Percentiles rank a stretch among this genome's conserved stretches.
Evolutionary conservation across 225 moss, liverwort and hornwort genomes (phyloP).

Genomic region (Neckera pumila): DNA sequence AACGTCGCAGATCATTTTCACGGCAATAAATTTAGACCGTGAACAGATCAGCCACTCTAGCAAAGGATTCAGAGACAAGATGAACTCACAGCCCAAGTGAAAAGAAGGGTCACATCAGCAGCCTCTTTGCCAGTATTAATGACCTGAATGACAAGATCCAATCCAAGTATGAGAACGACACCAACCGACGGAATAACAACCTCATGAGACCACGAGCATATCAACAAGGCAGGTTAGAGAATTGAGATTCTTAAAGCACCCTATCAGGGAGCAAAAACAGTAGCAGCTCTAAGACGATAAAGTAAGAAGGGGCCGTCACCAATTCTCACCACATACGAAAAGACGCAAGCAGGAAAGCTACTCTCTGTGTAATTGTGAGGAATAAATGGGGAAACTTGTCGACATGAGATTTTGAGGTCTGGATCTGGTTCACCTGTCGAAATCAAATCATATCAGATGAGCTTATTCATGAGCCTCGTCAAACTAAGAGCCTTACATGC

Average conservation of each 20-base stretch:
- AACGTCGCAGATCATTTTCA: not conserved
- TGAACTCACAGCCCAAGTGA: slow-evolving; percentile 92
- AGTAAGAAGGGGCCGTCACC: not conserved
- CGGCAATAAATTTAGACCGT: not conserved
- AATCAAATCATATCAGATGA: not conserved
- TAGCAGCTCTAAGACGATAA: not conserved
- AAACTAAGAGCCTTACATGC: not conserved
- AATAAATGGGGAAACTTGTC: slow-evolving; percentile 95
- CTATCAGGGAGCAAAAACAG: not conserved
- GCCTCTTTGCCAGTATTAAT: slow-evolving; percentile 85
- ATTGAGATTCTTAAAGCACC: not conserved
- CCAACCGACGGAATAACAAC: not conserved
- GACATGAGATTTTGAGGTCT: slow-evolving; percentile 91
- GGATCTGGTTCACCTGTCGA: slow-evolving; percentile 91
- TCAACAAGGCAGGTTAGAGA: not conserved
- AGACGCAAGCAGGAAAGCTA: slow-evolving; percentile 84
- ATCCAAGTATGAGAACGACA: not conserved
- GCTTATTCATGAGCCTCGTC: not conserved
- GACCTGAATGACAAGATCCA: slow-evolving; percentile 35
- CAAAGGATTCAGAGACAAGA: not conserved
- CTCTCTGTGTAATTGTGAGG: slow-evolving; percentile 91
- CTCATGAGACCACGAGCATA: not conserved
- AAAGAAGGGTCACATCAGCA: slow-evolving; percentile 77
- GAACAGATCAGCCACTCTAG: not conserved
- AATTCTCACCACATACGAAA: slow-evolving; percentile 88